Evolutionary conservation across 2,329 filamentous ascomycete species (phyloP).

Genomic region (Neofusicoccum parvum): DNA sequence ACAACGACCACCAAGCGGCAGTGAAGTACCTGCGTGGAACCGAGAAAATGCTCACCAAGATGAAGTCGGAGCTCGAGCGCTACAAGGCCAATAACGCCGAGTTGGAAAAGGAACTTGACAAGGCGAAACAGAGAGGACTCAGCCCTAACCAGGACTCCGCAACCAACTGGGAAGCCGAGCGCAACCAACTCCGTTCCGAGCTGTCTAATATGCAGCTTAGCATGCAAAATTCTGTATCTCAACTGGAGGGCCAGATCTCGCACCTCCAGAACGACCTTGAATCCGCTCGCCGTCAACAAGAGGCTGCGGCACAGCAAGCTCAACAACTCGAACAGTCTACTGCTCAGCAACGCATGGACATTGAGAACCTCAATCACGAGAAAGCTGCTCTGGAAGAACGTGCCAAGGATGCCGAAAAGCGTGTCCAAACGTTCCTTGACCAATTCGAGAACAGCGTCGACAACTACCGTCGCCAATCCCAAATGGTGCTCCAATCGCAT

Average conservation of each 20-base stretch:
- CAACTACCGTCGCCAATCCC: constrained; percentile 81
- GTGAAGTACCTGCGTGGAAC: constrained; percentile 98
- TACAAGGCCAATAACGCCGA: constrained; percentile 86
- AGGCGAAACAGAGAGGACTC: constrained; percentile 45
- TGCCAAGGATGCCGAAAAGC: constrained; percentile 86
- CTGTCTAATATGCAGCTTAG: constrained; percentile 71
- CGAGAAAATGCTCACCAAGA: constrained; percentile 98
- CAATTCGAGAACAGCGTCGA: constrained; percentile 93
- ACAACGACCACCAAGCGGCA: constrained; percentile 96
- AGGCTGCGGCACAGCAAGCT: constrained; percentile 57
- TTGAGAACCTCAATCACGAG: constrained; percentile 81
- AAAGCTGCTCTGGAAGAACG: constrained; percentile 80
- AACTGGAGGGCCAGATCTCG: constrained; percentile 72
- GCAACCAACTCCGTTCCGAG: constrained; percentile 65
- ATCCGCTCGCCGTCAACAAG: constrained; percentile 67
- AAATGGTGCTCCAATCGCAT: constrained; percentile 30
- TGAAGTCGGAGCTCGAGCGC: constrained; percentile 94
- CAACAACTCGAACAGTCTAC: constrained; percentile 57
- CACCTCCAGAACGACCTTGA: constrained; percentile 71
- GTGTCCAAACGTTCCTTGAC: constrained; percentile 88
- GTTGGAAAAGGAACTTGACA: constrained; percentile 79
- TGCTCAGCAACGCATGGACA: constrained; percentile 63
- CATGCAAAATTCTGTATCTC: constrained; percentile 64
- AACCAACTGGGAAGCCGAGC: constrained; percentile 75
- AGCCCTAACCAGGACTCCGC: constrained; percentile 48